phyloP scores from a whole-genome alignment of 2,329 filamentous ascomycete species.

The Lachnellula cervina region DNA sequence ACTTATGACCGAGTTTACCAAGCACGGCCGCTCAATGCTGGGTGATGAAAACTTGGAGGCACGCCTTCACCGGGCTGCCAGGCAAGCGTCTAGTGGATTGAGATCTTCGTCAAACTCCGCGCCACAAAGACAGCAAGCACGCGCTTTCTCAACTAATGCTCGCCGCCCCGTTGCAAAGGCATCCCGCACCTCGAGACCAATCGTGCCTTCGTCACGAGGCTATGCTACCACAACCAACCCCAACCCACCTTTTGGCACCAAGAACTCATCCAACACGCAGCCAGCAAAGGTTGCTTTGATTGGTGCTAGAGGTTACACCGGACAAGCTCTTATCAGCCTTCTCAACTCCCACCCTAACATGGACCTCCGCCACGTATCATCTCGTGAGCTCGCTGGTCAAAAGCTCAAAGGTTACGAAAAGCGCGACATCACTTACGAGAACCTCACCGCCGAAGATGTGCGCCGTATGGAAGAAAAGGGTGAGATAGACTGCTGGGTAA shows the following conservation, averaged over 20 bases:
- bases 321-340: slow-evolving; percentile 82
- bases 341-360: slow-evolving; percentile 85
- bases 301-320: slow-evolving; percentile 89
- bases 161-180: slow-evolving; percentile 33
- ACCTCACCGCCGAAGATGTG: slow-evolving; percentile 80
- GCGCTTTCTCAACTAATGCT: slow-evolving; percentile 61
- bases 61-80: slow-evolving; percentile 73
- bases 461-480: slow-evolving; percentile 76
- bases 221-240: slow-evolving; percentile 71
- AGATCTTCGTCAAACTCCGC: slow-evolving; percentile 43
- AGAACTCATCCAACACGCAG: slow-evolving; percentile 77
- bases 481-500: slow-evolving; percentile 92
- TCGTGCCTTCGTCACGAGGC: slow-evolving; percentile 35
- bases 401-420: slow-evolving; percentile 87
- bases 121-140: slow-evolving; percentile 53
- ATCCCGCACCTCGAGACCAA: slow-evolving; percentile 10
- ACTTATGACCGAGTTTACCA: slow-evolving; percentile 79
- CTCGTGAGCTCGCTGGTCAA: slow-evolving; percentile 83
- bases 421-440: slow-evolving; percentile 88
- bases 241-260: slow-evolving; percentile 83
- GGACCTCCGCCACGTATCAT: slow-evolving; percentile 87
- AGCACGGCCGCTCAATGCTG: slow-evolving; percentile 80
- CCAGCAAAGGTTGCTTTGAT: slow-evolving; percentile 82
- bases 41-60: slow-evolving; percentile 84
- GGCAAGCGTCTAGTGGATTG: slow-evolving; percentile 57